Percentiles rank a stretch among this genome's conserved stretches.
phyloP scores from a whole-genome alignment of 495 filamentous ascomycete genomes.

The Annulohypoxylon bovei region DNA sequence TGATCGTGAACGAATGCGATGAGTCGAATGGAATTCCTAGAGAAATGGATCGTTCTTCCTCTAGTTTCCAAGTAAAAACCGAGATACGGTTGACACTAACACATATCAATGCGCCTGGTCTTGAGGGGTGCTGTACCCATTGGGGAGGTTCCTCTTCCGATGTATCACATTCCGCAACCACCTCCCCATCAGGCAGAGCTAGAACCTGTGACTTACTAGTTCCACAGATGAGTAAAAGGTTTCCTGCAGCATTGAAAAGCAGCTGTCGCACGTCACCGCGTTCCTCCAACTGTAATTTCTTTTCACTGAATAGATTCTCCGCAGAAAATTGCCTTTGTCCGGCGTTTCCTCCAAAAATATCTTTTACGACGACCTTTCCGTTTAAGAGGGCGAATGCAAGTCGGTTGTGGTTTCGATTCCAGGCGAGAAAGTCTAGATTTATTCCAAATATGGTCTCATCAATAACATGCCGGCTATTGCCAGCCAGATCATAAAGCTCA shows the following conservation, averaged over 20 bases:
- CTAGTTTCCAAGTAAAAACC: not conserved
- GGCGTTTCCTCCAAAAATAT: not conserved
- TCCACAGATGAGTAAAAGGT: not conserved
- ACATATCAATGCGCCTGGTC: not conserved
- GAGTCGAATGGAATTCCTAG: not conserved
- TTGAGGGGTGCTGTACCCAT: not conserved
- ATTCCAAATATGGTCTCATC: not conserved
- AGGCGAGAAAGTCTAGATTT: not conserved
- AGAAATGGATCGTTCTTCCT: not conserved
- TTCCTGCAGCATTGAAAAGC: not conserved
- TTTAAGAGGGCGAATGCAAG: not conserved
- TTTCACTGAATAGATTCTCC: not conserved
- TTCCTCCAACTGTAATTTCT: not conserved
- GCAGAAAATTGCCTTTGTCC: not conserved
- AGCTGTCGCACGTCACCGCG: not conserved
- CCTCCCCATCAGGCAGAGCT: not conserved
- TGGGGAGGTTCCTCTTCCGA: not conserved
- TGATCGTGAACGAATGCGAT: not conserved
- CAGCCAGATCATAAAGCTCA: not conserved
- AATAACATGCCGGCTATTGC: not conserved
- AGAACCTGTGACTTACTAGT: not conserved
- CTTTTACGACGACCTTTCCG: not conserved
- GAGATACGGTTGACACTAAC: not conserved
- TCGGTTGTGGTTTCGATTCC: not conserved
- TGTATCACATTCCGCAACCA: not conserved